Percentiles rank a stretch among this genome's conserved stretches.
phyloP scores from a whole-genome alignment of 768 basidiomycete genomes.

The Boletus eberwhitei region DNA sequence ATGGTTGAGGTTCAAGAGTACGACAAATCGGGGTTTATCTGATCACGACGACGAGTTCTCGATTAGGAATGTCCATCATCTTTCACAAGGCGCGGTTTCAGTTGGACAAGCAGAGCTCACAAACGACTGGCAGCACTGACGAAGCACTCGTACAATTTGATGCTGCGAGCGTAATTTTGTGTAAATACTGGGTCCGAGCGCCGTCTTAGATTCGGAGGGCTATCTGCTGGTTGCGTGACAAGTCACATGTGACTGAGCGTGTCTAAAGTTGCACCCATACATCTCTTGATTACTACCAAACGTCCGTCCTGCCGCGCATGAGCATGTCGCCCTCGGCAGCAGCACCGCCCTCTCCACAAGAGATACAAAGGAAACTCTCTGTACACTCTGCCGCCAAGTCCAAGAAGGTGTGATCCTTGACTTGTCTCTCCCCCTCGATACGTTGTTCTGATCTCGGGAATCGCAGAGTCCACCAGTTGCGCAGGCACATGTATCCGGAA shows the following conservation, averaged over 20 bases:
- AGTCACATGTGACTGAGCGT: constrained; percentile 22
- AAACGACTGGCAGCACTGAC: not conserved
- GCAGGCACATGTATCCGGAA: constrained; percentile 54
- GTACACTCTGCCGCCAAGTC: constrained; percentile 61
- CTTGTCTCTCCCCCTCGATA: not conserved
- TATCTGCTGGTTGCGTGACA: constrained; percentile 12
- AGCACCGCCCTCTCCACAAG: constrained; percentile 78
- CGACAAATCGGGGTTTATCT: constrained; percentile 15
- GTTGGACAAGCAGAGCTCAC: not conserved
- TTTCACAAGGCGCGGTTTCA: constrained; percentile 6
- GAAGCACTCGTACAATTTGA: not conserved
- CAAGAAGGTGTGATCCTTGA: constrained; percentile 38
- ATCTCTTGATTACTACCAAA: constrained; percentile 15
- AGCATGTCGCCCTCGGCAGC: constrained; percentile 29
- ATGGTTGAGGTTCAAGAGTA: constrained; percentile 38
- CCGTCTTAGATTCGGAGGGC: constrained; percentile 5
- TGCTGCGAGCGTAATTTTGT: not conserved
- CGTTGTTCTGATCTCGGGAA: constrained; percentile 17
- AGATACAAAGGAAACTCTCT: constrained; percentile 83
- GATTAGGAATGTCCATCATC: constrained; percentile 14
- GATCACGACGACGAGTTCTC: constrained; percentile 6
- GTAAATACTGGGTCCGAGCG: constrained; percentile 4
- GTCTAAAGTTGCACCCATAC: constrained; percentile 15
- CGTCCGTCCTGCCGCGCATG: constrained; percentile 6
- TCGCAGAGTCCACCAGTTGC: constrained; percentile 30